These are phyloP conservation scores for Fraxinus quadrangulata DNA, from an alignment of 257 asterid species.

Conservation along the genomic window DNA sequence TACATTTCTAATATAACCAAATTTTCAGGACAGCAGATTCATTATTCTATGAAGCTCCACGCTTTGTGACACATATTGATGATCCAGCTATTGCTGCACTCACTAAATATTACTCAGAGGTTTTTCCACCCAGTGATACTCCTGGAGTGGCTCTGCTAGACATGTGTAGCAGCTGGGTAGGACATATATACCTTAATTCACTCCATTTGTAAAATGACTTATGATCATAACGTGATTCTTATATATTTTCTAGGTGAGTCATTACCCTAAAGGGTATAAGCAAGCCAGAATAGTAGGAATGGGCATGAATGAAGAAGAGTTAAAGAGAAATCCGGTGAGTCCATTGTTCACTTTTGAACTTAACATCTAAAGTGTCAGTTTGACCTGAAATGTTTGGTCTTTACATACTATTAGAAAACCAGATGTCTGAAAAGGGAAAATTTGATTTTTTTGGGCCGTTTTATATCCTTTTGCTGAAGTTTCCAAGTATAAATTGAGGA, in stretches of 20 bases:
- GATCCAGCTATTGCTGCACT: constrained; percentile 94
- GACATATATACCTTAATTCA: constrained; percentile 23
- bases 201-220: not conserved
- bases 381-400: not conserved
- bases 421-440: not conserved
- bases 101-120: constrained; percentile 73
- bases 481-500: not conserved
- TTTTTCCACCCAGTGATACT: constrained; percentile 69
- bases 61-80: constrained; percentile 93
- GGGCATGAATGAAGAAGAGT: constrained; percentile 96
- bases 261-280: constrained; percentile 89
- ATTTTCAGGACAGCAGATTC: constrained; percentile 74
- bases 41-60: constrained; percentile 80
- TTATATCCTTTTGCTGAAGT: not conserved
- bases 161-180: constrained; percentile 98
- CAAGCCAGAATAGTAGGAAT: constrained; percentile 78
- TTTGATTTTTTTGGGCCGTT: not conserved
- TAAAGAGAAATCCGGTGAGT: constrained; percentile 82
- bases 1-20: not conserved
- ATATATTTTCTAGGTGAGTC: constrained; percentile 73
- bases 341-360: constrained; percentile 5
- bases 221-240: constrained; percentile 26
- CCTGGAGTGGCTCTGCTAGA: constrained; percentile 91
- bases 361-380: not conserved
- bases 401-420: not conserved